Conservation (phyloP, 495 filamentous ascomycete species). For the Aspergillus nanangensis region DNA sequence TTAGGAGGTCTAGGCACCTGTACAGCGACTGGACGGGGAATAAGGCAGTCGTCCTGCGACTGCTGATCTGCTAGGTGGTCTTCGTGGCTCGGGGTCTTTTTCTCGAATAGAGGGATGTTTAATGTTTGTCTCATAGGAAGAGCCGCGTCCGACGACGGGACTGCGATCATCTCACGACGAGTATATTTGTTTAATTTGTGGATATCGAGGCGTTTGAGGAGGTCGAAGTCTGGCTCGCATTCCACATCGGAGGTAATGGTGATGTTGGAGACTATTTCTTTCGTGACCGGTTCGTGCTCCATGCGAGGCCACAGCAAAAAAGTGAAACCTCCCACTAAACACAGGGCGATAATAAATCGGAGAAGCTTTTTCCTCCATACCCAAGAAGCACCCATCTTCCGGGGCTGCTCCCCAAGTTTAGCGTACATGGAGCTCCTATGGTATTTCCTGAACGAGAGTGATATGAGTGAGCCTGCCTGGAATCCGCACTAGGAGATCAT, state of each 20-base stretch:
- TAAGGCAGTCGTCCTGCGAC: conserved; percentile 31
- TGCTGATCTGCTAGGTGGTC: conserved; percentile 4
- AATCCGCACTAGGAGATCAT: conserved; percentile 15
- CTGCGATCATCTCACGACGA: conserved; percentile 37
- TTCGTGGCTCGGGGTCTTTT: conserved; percentile 1
- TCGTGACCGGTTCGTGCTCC: conserved; percentile 9
- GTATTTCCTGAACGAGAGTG: neutral
- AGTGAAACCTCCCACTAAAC: conserved; percentile 13
- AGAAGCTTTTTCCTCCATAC: conserved; percentile 35
- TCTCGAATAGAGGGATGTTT: conserved; percentile 28
- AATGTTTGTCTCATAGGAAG: conserved; percentile 30
- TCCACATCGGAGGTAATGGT: conserved; percentile 27
- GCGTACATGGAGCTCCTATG: conserved; percentile 17
- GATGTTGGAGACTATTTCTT: conserved; percentile 27
- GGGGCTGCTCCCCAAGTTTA: conserved; percentile 21
- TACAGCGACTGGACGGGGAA: conserved; percentile 28
- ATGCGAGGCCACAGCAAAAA: conserved; percentile 26
- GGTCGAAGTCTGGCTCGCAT: conserved; percentile 30
- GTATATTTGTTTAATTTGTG: conserved; percentile 32
- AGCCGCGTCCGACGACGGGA: conserved; percentile 19
- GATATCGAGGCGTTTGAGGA: conserved; percentile 26
- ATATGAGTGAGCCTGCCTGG: conserved; percentile 1
- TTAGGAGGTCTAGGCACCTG: conserved; percentile 27
- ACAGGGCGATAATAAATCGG: conserved; percentile 17
- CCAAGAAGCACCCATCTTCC: conserved; percentile 26